These are phyloP conservation scores for Hymenoscyphus infarciens DNA, from an alignment of 2,329 filamentous ascomycete species.

Conservation along the genomic window DNA sequence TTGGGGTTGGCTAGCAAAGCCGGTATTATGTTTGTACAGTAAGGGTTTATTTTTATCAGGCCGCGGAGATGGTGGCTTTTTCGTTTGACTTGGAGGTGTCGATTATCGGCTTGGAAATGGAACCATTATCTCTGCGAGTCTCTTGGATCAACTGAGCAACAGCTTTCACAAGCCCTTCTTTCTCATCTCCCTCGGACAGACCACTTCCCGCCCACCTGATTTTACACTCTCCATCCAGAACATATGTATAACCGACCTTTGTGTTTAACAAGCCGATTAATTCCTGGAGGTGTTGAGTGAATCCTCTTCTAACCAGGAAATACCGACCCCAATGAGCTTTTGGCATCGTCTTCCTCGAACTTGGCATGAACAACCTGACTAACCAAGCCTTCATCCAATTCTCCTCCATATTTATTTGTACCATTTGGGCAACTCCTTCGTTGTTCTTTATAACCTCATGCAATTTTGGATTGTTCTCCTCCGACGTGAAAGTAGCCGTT, in stretches of 20 bases:
- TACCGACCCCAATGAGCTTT: constrained; percentile 56
- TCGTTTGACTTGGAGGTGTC: constrained; percentile 13
- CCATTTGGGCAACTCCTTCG: constrained; percentile 61
- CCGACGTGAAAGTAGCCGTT: constrained; percentile 65
- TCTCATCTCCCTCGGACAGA: constrained; percentile 61
- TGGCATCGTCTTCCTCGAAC: constrained; percentile 48
- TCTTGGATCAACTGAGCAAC: constrained; percentile 61
- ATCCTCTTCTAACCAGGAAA: constrained; percentile 56
- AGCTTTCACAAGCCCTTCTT: constrained; percentile 61
- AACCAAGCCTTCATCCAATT: constrained; percentile 65
- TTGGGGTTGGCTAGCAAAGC: constrained; percentile 23
- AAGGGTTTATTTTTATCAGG: constrained; percentile 32
- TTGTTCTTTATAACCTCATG: constrained; percentile 55
- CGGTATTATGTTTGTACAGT: constrained; percentile 29
- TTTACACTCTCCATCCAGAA: constrained; percentile 81
- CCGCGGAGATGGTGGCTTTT: constrained; percentile 16
- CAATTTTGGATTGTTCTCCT: constrained; percentile 65
- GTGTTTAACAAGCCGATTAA: constrained; percentile 73
- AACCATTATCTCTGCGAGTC: constrained; percentile 33
- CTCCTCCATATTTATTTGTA: constrained; percentile 87
- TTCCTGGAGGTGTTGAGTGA: constrained; percentile 60
- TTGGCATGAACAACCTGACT: constrained; percentile 53
- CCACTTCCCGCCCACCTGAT: constrained; percentile 94
- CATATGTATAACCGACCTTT: constrained; percentile 83
- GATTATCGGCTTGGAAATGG: constrained; percentile 7